Evolutionary conservation across 495 filamentous ascomycete species (phyloP).

Genomic region (Tuber umbilicatum): DNA sequence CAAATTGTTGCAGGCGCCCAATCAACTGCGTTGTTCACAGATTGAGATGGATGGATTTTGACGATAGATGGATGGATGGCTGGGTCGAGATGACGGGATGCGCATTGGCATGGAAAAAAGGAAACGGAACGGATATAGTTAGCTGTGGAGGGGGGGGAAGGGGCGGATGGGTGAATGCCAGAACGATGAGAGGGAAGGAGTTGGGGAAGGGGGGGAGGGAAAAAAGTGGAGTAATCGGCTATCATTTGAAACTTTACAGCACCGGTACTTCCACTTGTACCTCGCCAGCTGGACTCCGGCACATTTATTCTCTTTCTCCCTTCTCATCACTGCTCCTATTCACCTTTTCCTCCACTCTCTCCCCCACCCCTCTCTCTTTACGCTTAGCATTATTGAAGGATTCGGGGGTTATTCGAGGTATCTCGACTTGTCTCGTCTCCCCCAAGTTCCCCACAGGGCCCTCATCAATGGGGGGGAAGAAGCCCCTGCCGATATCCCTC

Average conservation of each 20-base stretch:
- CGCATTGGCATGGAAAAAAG: background rate
- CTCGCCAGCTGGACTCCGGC: background rate
- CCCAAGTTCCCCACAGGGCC: background rate
- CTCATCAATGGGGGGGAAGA: background rate
- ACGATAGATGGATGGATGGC: constrained; percentile 4
- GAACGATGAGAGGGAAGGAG: background rate
- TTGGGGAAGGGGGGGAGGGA: background rate
- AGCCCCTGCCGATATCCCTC: background rate
- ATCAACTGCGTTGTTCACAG: background rate
- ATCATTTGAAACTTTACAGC: background rate
- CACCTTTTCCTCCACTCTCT: background rate
- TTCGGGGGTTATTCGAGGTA: background rate
- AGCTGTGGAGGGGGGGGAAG: background rate
- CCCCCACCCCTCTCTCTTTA: background rate
- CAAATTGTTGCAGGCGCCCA: background rate
- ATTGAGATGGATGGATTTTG: constrained; percentile 1
- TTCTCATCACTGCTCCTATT: background rate
- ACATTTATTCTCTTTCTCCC: background rate
- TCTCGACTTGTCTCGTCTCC: background rate
- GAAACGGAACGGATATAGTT: background rate
- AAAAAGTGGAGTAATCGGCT: background rate
- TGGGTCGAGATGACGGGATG: constrained; percentile 2
- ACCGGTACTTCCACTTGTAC: background rate
- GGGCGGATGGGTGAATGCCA: background rate
- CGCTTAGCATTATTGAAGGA: background rate